These are phyloP conservation scores for Cenchrus purpureus DNA, from an alignment of 176 grass and related monocot genomes.

Conservation along the genomic window DNA sequence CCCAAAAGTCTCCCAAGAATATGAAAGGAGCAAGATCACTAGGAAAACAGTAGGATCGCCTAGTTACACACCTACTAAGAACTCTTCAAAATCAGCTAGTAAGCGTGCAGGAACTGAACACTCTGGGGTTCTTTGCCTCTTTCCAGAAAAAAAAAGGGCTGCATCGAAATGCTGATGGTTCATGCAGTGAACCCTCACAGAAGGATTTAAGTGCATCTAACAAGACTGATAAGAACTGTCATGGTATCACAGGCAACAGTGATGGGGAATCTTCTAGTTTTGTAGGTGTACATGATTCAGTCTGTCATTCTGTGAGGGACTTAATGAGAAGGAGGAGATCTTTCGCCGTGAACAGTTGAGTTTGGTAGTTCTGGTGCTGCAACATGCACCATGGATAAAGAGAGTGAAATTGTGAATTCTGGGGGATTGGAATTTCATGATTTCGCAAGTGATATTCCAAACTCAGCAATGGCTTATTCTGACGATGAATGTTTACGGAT, in stretches of 20 bases:
- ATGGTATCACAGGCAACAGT: conserved; percentile 39
- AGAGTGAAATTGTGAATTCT: conserved; percentile 30
- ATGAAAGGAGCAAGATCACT: conserved; percentile 49
- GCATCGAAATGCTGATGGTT: conserved; percentile 41
- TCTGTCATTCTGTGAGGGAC: conserved; percentile 74
- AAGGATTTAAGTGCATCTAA: conserved; percentile 32
- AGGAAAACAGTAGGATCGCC: conserved; percentile 28
- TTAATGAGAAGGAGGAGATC: conserved; percentile 80
- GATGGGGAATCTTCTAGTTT: conserved; percentile 48
- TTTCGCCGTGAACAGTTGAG: conserved; percentile 55
- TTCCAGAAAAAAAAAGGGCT: conserved; percentile 54
- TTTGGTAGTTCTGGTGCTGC: conserved; percentile 55
- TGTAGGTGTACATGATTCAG: conserved; percentile 41
- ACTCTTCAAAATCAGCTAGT: conserved; percentile 43
- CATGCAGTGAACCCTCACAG: conserved; percentile 29
- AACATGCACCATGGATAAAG: conserved; percentile 25
- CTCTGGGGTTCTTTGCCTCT: conserved; percentile 76
- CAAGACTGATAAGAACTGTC: conserved; percentile 37
- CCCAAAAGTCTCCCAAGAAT: conserved; percentile 34
- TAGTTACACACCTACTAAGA: conserved; percentile 33
- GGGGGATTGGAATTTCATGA: conserved; percentile 20
- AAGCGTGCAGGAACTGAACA: conserved; percentile 56
- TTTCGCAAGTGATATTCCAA: conserved; percentile 29
- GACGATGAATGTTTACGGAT: conserved; percentile 50
- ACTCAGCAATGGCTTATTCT: conserved; percentile 39